These are phyloP conservation scores for Aspergillus candidus DNA, from an alignment of 2,329 filamentous ascomycete species.

Conservation along the genomic window DNA sequence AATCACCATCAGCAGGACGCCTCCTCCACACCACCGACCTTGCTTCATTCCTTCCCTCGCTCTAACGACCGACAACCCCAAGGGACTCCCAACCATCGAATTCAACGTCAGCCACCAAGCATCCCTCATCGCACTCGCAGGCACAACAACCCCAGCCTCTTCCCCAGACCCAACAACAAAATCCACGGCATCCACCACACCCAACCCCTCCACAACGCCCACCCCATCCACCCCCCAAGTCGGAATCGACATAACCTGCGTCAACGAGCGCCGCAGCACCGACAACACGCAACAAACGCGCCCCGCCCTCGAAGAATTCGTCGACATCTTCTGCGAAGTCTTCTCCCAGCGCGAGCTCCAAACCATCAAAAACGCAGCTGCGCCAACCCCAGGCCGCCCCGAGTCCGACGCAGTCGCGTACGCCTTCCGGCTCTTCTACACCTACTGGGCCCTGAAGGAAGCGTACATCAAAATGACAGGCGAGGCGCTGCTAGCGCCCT, in stretches of 20 bases:
- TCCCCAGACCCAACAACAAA: not conserved
- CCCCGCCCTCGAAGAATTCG: constrained; percentile 51
- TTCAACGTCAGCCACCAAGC: constrained; percentile 63
- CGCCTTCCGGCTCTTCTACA: constrained; percentile 57
- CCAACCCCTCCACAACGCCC: not conserved
- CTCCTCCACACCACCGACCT: constrained; percentile 45
- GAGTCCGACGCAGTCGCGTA: constrained; percentile 43
- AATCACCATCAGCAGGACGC: constrained; percentile 49
- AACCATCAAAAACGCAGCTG: constrained; percentile 47
- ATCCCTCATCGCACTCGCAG: constrained; percentile 55
- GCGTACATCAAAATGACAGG: constrained; percentile 63
- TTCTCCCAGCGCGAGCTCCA: constrained; percentile 52
- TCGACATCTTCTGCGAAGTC: constrained; percentile 55
- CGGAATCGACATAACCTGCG: constrained; percentile 58
- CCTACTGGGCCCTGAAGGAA: constrained; percentile 60
- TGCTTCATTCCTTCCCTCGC: constrained; percentile 44
- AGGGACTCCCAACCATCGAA: constrained; percentile 38
- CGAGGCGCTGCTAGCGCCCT: constrained; percentile 56
- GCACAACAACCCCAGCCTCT: constrained; percentile 31
- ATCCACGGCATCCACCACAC: too few species aligned
- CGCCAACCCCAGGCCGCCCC: constrained; percentile 8
- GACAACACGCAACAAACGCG: constrained; percentile 42
- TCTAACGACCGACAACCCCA: not conserved
- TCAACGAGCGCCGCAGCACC: constrained; percentile 50
- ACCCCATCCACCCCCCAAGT: constrained; percentile 34